phyloP scores from a whole-genome alignment of 306 rosid species.

The Gastrolobium bilobum region DNA sequence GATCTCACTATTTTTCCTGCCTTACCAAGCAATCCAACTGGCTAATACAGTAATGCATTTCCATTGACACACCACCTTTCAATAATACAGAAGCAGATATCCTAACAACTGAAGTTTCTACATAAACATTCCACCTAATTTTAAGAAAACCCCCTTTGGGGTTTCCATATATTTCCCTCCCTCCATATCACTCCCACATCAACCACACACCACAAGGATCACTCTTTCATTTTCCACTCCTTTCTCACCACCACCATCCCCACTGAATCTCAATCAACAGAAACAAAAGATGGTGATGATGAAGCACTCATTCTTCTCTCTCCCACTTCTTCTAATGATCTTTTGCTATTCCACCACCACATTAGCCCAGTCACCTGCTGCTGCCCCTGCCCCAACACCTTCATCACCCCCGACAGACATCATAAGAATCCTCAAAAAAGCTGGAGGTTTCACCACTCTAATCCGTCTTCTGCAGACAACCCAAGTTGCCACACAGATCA shows the following conservation, averaged over 20 bases:
- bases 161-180: constrained; percentile 59
- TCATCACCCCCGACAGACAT: constrained; percentile 64
- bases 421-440: constrained; percentile 71
- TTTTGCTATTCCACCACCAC: constrained; percentile 36
- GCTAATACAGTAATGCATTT: constrained; percentile 29
- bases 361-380: constrained; percentile 56
- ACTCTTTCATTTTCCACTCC: constrained; percentile 18
- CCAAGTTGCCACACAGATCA: constrained; percentile 68
- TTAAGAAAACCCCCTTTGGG: neutral
- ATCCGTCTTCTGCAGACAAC: constrained; percentile 72
- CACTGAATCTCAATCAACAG: neutral
- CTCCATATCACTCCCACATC: constrained; percentile 43
- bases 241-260: constrained; percentile 1
- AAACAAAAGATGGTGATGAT: constrained; percentile 37
- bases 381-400: constrained; percentile 60
- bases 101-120: constrained; percentile 50
- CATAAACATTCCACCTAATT: constrained; percentile 51
- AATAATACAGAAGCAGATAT: constrained; percentile 40
- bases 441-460: constrained; percentile 63
- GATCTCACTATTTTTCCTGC: constrained; percentile 60
- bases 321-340: constrained; percentile 39
- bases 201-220: constrained; percentile 41
- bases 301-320: constrained; percentile 41
- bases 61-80: constrained; percentile 60
- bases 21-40: constrained; percentile 71